A percentile compares a stretch with the other conserved stretches of the same genome.
Evolutionary conservation across 805 yeast genomes (phyloP).

Genomic region (Saturnispora quitensis): DNA sequence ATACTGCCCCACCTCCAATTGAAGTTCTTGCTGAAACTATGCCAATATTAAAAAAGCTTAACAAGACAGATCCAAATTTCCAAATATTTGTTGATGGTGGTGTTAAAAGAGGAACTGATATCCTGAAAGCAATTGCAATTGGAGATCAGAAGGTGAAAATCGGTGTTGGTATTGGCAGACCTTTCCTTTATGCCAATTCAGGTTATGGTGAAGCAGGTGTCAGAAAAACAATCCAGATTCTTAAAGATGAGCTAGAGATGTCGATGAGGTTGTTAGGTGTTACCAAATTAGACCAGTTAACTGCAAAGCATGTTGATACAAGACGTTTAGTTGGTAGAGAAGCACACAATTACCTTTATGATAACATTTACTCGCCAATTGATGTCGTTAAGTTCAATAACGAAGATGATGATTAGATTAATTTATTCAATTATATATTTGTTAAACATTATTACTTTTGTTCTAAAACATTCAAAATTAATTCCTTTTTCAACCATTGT

Average conservation of each 20-base stretch:
- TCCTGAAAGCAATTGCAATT: slow-evolving; percentile 54
- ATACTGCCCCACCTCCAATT: slow-evolving; percentile 70
- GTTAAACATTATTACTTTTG: slow-evolving; percentile 2
- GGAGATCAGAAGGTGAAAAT: slow-evolving; percentile 66
- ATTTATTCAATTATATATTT: not conserved
- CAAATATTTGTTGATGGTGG: slow-evolving; percentile 64
- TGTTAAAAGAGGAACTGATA: slow-evolving; percentile 58
- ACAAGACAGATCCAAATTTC: slow-evolving; percentile 40
- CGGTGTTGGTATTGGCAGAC: slow-evolving; percentile 65
- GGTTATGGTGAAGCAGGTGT: slow-evolving; percentile 61
- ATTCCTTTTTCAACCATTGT: slow-evolving; percentile 24
- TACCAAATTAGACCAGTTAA: slow-evolving; percentile 47
- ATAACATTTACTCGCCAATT: slow-evolving; percentile 24
- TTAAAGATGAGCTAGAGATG: slow-evolving; percentile 64
- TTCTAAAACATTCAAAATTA: slow-evolving; percentile 3
- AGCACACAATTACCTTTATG: slow-evolving; percentile 26
- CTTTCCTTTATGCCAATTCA: slow-evolving; percentile 54
- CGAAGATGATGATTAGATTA: slow-evolving; percentile 13
- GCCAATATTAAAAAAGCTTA: slow-evolving; percentile 37
- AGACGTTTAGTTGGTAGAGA: slow-evolving; percentile 27
- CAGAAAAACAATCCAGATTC: slow-evolving; percentile 45
- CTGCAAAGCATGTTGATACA: slow-evolving; percentile 53
- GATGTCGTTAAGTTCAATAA: slow-evolving; percentile 23
- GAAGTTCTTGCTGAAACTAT: slow-evolving; percentile 65
- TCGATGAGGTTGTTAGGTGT: slow-evolving; percentile 77